Evolutionary conservation across 106 monocot genomes (phyloP).

Genomic region (Posidonia australis): DNA sequence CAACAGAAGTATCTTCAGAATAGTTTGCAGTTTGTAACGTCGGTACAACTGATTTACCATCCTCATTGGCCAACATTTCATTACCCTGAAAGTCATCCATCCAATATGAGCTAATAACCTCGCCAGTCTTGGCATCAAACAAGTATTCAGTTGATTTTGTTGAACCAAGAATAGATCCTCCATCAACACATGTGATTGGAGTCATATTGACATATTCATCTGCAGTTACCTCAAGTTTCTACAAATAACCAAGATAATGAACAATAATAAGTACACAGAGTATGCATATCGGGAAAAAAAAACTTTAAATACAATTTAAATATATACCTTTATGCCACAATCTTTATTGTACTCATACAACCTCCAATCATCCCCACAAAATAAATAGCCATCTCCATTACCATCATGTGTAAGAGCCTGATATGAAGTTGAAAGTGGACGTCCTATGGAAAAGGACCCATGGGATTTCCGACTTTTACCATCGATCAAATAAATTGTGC

Average conservation of each 20-base stretch:
- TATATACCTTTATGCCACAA: conserved; percentile 14
- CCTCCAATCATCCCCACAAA: conserved; percentile 17
- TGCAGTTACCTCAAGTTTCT: conserved; percentile 49
- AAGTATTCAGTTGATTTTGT: conserved; percentile 46
- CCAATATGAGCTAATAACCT: conserved; percentile 38
- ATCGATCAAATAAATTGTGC: conserved; percentile 15
- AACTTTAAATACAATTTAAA: background rate
- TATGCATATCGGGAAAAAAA: background rate
- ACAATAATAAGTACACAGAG: background rate
- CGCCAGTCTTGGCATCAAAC: conserved; percentile 50
- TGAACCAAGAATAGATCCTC: conserved; percentile 50
- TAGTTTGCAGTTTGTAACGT: conserved; percentile 8
- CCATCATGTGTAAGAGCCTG: conserved; percentile 10
- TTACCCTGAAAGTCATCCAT: conserved; percentile 17
- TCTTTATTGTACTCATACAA: conserved; percentile 21
- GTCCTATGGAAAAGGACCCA: conserved; percentile 16
- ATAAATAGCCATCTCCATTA: conserved; percentile 10
- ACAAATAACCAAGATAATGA: conserved; percentile 6
- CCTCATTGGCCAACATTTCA: conserved; percentile 12
- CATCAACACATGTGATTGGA: conserved; percentile 30
- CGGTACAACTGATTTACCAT: conserved; percentile 37
- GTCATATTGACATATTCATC: conserved; percentile 60
- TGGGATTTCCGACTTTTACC: background rate
- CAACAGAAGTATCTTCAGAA: background rate
- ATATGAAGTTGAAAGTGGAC: conserved; percentile 20